Conservation (phyloP, 768 basidiomycete species). For the Cyathus striatus region DNA sequence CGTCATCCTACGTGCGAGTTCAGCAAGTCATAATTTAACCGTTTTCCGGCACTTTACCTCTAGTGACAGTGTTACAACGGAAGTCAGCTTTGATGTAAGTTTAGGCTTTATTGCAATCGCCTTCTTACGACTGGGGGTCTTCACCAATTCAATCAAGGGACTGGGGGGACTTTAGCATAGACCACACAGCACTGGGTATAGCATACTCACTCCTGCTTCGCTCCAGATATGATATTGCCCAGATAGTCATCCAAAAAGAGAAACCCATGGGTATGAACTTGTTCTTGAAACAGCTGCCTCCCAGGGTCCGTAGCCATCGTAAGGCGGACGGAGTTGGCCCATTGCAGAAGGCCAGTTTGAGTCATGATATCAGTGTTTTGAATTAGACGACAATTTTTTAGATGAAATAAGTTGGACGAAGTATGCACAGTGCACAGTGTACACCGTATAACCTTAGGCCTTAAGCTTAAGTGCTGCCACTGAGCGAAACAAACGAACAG, state of each 20-base stretch:
- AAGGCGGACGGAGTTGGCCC: conserved; percentile 63
- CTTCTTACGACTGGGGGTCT: conserved; percentile 78
- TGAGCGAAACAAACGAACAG: too few relatives aligned
- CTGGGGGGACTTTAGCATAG: conserved; percentile 31
- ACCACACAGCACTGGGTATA: too few relatives aligned
- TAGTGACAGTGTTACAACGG: conserved; percentile 30
- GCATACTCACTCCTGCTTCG: conserved; percentile 56
- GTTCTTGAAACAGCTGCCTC: conserved; percentile 63
- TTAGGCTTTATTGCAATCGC: conserved; percentile 46
- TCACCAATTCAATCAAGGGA: conserved; percentile 73
- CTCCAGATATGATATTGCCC: conserved; percentile 63
- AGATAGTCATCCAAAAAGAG: conserved; percentile 77
- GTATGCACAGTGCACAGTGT: too few relatives aligned
- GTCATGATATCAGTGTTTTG: too few relatives aligned
- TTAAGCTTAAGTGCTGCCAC: too few relatives aligned
- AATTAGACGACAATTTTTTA: too few relatives aligned
- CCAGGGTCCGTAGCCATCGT: conserved; percentile 72
- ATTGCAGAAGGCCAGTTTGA: conserved; percentile 54
- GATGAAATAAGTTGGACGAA: too few relatives aligned
- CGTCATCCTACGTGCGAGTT: conserved; percentile 22
- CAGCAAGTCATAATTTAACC: not conserved
- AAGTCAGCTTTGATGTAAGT: conserved; percentile 40
- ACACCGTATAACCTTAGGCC: too few relatives aligned
- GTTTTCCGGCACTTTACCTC: conserved; percentile 31
- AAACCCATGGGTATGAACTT: conserved; percentile 73